Evolutionary conservation across 116 monocot species (phyloP).

Genomic region (Zostera marina): DNA sequence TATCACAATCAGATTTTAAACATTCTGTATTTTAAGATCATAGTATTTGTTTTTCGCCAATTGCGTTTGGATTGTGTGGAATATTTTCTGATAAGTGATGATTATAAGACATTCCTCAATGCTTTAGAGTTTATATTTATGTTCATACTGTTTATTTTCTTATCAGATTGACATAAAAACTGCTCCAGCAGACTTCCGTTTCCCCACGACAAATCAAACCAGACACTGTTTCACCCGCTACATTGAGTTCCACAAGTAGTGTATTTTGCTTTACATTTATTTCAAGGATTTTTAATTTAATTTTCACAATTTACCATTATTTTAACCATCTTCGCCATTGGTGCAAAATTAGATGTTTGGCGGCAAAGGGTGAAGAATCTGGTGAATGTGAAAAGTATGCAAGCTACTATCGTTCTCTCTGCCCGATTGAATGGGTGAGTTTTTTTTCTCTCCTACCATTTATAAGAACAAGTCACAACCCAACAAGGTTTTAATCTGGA

Average conservation of each 20-base stretch:
- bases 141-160: not conserved
- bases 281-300: not conserved
- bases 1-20: not conserved
- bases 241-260: constrained; percentile 70
- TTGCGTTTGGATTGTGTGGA: no score
- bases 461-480: not conserved
- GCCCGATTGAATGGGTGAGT: constrained; percentile 71
- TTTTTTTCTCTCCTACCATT: not conserved
- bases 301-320: not conserved
- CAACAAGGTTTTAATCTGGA: not conserved
- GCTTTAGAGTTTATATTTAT: not conserved
- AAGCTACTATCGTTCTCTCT: constrained; percentile 70
- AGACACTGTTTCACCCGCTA: constrained; percentile 81
- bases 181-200: constrained; percentile 19
- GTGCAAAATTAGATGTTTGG: constrained; percentile 38
- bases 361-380: constrained; percentile 62
- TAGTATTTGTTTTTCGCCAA: no score
- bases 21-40: no score
- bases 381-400: constrained; percentile 66
- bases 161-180: constrained; percentile 14
- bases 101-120: no score
- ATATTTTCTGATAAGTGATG: no score
- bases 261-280: not conserved
- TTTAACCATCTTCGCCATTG: not conserved
- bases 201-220: constrained; percentile 63